Evolutionary conservation across 768 basidiomycete species (phyloP), one percentile per base, ranked within the genome.

Genomic region (Tremella mesenterica): DNA sequence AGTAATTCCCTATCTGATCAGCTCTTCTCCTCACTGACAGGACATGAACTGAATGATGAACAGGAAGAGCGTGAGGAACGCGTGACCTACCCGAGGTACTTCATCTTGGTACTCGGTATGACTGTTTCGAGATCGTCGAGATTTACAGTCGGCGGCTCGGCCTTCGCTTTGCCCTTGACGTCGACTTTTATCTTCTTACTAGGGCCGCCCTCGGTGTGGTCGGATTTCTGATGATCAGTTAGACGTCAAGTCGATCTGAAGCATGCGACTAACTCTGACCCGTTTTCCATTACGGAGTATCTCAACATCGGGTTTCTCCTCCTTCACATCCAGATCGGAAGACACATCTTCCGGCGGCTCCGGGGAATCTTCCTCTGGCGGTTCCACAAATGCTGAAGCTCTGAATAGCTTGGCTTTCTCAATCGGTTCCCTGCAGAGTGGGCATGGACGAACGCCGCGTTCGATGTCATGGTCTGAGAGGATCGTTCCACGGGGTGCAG

Each of bases 91-190:
- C 61, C 59, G 51, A 65, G 60, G 30, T 54, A 54, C 58, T 62
- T 56, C 83, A 85, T 84, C 77, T 86, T 86, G 1, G 83, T 84
- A 4, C 83, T 84, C 0, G 83, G 83, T 31, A 83, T 63, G 70
- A 85, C 83, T 26, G 76, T 73, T 10, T 81, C 76, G 74, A 81
- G 61, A 28, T 76, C 74, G 14, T 81, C 76, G 74, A 81, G 56
- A 9, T 16, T 51, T 43, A n/a, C n/a, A n/a, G 10, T 52, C 61
- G 23, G 52, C 67, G 45, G 49, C 39, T 53, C 50, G 26, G 14
- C 53, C 29, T 39, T 52, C 6, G 45, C 46, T 28, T 51, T 58
- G 14, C 48, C 50, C 47, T 58, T 58, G 16, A 44, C 52, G 28
- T 58, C 54, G 18, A 34, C 33, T 25, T 51, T 45, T 31, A 38